These are phyloP conservation scores for Parastagonospora avenae DNA, from an alignment of 2,329 filamentous ascomycete species.

Conservation along the genomic window DNA sequence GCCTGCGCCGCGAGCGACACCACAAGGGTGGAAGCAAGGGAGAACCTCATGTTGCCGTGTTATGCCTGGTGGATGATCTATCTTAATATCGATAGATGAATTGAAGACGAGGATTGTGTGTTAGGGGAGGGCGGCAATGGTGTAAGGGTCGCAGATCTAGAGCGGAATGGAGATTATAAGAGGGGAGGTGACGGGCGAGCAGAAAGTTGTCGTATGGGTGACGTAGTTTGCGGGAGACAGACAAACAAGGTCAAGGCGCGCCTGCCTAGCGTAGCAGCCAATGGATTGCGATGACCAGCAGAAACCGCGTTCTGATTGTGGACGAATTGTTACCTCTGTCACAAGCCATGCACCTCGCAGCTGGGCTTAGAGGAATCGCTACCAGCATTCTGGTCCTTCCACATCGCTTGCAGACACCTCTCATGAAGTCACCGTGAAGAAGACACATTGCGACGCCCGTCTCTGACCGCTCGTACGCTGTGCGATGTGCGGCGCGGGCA, in stretches of 20 bases:
- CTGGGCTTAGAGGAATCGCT: not conserved
- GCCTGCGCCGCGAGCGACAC: conserved; percentile 73
- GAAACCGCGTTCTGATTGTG: conserved; percentile 22
- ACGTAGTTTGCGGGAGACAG: conserved; percentile 32
- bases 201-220: conserved; percentile 22
- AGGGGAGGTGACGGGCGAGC: conserved; percentile 23
- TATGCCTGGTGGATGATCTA: conserved; percentile 13
- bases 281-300: conserved; percentile 20
- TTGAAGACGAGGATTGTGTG: conserved; percentile 12
- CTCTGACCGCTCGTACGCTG: not conserved
- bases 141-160: conserved; percentile 12
- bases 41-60: conserved; percentile 73
- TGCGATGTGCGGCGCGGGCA: conserved; percentile 6
- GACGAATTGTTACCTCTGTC: conserved; percentile 27
- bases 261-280: conserved; percentile 26
- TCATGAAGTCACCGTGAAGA: not conserved
- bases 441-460: not conserved
- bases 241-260: conserved; percentile 26
- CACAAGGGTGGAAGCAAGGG: conserved; percentile 69
- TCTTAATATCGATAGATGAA: conserved; percentile 27
- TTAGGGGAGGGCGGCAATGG: conserved; percentile 11
- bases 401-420: not conserved
- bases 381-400: not conserved
- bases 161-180: conserved; percentile 27
- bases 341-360: conserved; percentile 6